Base-by-base conservation (phyloP, 495 filamentous ascomycete species). In the Tuber brumale region DNA sequence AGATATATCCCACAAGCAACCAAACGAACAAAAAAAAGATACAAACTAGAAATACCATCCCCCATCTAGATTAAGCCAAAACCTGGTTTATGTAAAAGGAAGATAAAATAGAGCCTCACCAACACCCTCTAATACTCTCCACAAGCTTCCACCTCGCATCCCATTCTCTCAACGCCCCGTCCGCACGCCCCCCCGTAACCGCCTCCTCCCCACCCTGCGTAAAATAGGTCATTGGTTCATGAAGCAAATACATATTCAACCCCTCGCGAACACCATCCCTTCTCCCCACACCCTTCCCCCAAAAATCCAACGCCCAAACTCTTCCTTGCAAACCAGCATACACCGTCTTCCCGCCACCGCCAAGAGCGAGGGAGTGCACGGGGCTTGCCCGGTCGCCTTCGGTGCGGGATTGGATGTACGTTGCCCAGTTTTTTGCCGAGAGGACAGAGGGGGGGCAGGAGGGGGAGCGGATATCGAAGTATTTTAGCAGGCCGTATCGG, bases 381-480 rank as follows among this genome's bases (percentile, higher is more conserved):
- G 81, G 76, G 10, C 44, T 23, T 8, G 71, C 14, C 41, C 45
- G 37, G 18, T 66, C 21, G 35, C 66, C 19, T 14, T 43, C 48
- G 0, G 72, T 70, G 9, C 72, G 71, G 18, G 72, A 37, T 27
- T 48, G 35, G n/a, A 81, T 74, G 46, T 81, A 79, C 5, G 79
- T 81, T 27, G 79, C 80, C 80, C 79, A 81, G 39, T 74, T 74
- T 73, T 44, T 35, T 16, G 44, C 44, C 9, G 70, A 39, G 14
- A 46, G 74, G 43, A 35, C 27, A 1, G 27, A 3, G 42, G 70
- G 19, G 35, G 27, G 45, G 1, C 57, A 16, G 37, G 41, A 66
- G 57, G 71, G 1, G 19, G 72, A 72, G 70, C 91, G 88, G 46
- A 92, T 82, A 79, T 92, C 90, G 76, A 91, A 92, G 2, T 91